Evolutionary conservation across 495 filamentous ascomycete genomes (phyloP).

Genomic region (Penicillium maclennaniae): DNA sequence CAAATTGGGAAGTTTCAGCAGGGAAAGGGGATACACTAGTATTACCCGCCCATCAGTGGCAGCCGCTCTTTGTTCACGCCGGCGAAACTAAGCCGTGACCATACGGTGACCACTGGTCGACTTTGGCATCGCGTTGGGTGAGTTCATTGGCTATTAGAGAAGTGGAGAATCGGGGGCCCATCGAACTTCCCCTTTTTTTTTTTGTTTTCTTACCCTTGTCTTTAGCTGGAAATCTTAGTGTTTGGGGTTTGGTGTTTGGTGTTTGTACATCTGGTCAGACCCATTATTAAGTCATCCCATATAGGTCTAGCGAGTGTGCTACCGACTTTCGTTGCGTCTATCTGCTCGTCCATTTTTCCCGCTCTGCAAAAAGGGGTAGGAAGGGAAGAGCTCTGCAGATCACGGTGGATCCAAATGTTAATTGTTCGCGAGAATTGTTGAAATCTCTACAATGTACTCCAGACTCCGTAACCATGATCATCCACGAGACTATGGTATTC

Average conservation of each 20-base stretch:
- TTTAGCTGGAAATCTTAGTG: not conserved
- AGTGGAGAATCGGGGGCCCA: not conserved
- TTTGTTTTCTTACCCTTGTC: too few relatives aligned
- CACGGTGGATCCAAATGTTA: slow-evolving; percentile 14
- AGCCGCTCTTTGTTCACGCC: not conserved
- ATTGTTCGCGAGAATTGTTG: slow-evolving; percentile 12
- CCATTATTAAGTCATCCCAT: slow-evolving; percentile 1
- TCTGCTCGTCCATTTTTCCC: not conserved
- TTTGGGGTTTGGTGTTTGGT: not conserved
- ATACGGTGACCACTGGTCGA: not conserved
- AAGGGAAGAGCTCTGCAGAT: slow-evolving; percentile 6
- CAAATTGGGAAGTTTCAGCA: slow-evolving; percentile 31
- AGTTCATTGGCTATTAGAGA: not conserved
- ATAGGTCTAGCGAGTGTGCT: not conserved
- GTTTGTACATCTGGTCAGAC: not conserved
- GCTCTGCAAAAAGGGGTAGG: not conserved
- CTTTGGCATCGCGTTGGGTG: not conserved
- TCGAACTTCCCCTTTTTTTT: not conserved
- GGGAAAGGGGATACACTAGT: slow-evolving; percentile 22
- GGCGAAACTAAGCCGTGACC: not conserved
- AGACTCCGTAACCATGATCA: not conserved
- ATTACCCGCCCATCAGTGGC: slow-evolving; percentile 3
- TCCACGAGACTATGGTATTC: not conserved
- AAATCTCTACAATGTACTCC: not conserved
- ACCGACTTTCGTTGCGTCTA: not conserved